Evolutionary conservation across 1,139 yeast genomes (phyloP), one percentile per base, ranked within the genome.

Genomic region (Geotrichum carabidarum): DNA sequence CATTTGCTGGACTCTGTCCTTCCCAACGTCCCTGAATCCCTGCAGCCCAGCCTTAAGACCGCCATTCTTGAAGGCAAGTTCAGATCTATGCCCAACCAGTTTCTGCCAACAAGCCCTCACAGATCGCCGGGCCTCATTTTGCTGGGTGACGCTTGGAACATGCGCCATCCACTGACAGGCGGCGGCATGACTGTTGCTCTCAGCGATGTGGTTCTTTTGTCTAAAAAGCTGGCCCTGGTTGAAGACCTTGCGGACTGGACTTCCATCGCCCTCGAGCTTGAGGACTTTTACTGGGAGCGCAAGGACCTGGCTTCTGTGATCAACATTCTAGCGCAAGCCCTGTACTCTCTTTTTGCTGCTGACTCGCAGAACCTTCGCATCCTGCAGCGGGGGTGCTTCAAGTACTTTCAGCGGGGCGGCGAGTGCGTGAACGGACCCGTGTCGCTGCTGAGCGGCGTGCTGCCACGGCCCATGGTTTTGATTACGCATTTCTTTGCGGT

Each of bases 141-240:
- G 63, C 69, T 93, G 48, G 99, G 99, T 43, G 99, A 93, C 68
- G 89, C 99, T 1, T 78, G 91, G 65, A 93, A 93, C 70, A 93
- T 93, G 97, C 81, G 99, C 68, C 99, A 93, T 70, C 99, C 99
- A 17, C 78, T 93, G 60, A 93, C 99, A 1, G 99, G 99, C 47
- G 99, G 99, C 57, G 99, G 99, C 58, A 93, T 93, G 99, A 91
- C 98, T 9, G 99, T 93, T 45, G 98, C 97, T 0, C 76, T 94
- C 59, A 86, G 83, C 67, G 99, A 93, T 68, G 93, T 91, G 5
- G 89, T 78, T 15, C 69, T 86, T 57, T 73, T 86, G 63, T 79
- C 86, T 30, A 78, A 77, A 59, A 71, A 84, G 40, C 73, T 89
- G 50, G 79, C 82, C 34, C 37, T 56, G 3, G 46, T 53, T 7